phyloP scores from a whole-genome alignment of 768 basidiomycete species.

The Clitopilus passeckerianus region DNA sequence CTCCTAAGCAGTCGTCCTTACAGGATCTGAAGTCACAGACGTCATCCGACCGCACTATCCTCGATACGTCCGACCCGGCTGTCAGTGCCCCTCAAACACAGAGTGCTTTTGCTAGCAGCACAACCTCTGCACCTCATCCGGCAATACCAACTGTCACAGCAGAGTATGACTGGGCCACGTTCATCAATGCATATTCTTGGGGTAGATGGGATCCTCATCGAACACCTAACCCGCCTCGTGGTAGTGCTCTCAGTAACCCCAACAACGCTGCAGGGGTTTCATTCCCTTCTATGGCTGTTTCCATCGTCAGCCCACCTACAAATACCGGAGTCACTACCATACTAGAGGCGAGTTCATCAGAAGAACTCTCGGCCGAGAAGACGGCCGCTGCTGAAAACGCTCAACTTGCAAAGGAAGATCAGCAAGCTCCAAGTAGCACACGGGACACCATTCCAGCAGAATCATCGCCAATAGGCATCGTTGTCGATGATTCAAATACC shows the following conservation, averaged over 20 bases:
- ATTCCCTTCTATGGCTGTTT: neutral
- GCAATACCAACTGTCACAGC: neutral
- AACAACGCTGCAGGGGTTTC: neutral
- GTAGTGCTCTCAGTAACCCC: neutral
- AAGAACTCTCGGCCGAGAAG: neutral
- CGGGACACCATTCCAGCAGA: neutral
- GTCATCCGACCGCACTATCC: neutral
- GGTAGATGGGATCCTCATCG: conserved; percentile 80
- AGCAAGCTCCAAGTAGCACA: neutral
- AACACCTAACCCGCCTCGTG: conserved; percentile 54
- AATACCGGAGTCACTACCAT: neutral
- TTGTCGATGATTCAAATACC: neutral
- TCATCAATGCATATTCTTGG: conserved; percentile 69
- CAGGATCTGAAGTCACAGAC: conserved; percentile 1
- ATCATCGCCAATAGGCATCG: neutral
- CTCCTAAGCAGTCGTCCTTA: neutral
- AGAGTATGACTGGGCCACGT: conserved; percentile 66
- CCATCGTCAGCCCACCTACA: neutral
- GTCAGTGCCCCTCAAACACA: neutral
- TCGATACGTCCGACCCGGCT: neutral
- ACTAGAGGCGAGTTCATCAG: neutral
- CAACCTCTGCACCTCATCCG: neutral
- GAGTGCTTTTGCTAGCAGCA: neutral
- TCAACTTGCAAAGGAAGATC: neutral
- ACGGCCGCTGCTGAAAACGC: neutral